Conservation (phyloP, 1,139 yeast genomes). For the Yamadazyma diospyri region DNA sequence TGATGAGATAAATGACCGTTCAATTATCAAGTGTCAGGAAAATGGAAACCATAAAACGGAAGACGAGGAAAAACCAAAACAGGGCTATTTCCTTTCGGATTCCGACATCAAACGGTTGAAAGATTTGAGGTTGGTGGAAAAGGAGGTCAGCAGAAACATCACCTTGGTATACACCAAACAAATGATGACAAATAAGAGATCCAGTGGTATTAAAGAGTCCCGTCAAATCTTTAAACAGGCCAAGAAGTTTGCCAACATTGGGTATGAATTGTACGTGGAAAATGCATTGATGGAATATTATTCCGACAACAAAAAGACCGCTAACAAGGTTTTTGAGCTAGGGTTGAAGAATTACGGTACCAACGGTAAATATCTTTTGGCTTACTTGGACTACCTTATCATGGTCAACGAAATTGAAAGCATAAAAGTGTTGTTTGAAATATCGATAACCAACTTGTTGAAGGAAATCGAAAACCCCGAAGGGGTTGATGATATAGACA, state of each 20-base stretch:
- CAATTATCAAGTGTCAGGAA: conserved; percentile 6
- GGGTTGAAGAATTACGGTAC: conserved; percentile 63
- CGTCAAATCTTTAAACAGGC: conserved; percentile 64
- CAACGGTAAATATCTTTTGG: conserved; percentile 60
- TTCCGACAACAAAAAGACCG: conserved; percentile 61
- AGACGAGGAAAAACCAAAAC: conserved; percentile 11
- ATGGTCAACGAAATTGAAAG: conserved; percentile 73
- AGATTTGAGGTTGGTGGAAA: conserved; percentile 18
- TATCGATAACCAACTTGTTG: conserved; percentile 36
- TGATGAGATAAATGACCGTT: conserved; percentile 21
- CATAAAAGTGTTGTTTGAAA: conserved; percentile 79
- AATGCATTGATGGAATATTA: conserved; percentile 82
- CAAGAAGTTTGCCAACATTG: conserved; percentile 47
- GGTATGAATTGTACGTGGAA: conserved; percentile 76
- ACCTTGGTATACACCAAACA: conserved; percentile 53
- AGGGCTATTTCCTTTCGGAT: conserved; percentile 19
- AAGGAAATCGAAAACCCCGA: conserved; percentile 32
- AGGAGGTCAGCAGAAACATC: conserved; percentile 31
- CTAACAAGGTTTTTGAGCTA: conserved; percentile 73
- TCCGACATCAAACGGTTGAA: conserved; percentile 26
- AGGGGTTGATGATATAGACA: conserved; percentile 18
- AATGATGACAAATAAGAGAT: conserved; percentile 59
- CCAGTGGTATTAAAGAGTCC: conserved; percentile 69
- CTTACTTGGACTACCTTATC: conserved; percentile 72
- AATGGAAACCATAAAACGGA: conserved; percentile 13